Percentiles rank a stretch among this genome's conserved stretches.
Conservation (phyloP, 495 filamentous ascomycete species). For the Aeminium ludgeri region DNA sequence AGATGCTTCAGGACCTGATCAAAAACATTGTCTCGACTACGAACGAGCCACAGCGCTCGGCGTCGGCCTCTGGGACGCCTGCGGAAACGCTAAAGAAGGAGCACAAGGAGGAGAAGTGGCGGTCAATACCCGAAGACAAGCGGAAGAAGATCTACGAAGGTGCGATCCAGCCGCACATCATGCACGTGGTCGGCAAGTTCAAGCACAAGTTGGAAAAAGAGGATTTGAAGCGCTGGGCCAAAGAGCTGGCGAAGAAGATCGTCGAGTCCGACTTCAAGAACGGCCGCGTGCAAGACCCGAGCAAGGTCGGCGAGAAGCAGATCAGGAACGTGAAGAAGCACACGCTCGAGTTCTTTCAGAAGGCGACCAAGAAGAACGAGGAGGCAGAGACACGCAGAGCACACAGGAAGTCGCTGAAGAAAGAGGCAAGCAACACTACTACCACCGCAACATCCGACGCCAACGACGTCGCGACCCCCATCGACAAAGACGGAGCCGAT, state of each 20-base stretch:
- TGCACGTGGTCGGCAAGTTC: conserved; percentile 71
- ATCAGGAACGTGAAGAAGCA: conserved; percentile 64
- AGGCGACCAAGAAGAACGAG: conserved; percentile 57
- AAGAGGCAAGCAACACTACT: conserved; percentile 20
- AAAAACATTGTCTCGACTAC: conserved; percentile 60
- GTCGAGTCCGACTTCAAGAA: conserved; percentile 82
- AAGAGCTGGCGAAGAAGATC: conserved; percentile 71
- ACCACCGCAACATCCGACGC: conserved; percentile 5
- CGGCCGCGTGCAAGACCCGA: conserved; percentile 64
- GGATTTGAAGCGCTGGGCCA: conserved; percentile 71
- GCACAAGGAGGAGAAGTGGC: conserved; percentile 68
- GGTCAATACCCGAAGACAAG: conserved; percentile 59
- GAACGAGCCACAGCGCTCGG: conserved; percentile 36
- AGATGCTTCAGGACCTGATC: conserved; percentile 68
- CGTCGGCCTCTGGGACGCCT: conserved; percentile 33
- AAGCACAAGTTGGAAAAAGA: conserved; percentile 70
- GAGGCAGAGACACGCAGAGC: conserved; percentile 50
- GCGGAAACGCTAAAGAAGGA: conserved; percentile 38
- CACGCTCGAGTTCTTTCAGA: conserved; percentile 72
- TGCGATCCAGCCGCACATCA: conserved; percentile 68
- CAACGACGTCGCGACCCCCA: neutral
- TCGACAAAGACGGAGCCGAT: conserved; percentile 15
- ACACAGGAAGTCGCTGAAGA: conserved; percentile 28
- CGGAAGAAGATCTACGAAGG: conserved; percentile 87
- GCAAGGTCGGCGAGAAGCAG: conserved; percentile 59